Conservation (phyloP, 345 rosid species). For the Hirschfeldia incana region DNA sequence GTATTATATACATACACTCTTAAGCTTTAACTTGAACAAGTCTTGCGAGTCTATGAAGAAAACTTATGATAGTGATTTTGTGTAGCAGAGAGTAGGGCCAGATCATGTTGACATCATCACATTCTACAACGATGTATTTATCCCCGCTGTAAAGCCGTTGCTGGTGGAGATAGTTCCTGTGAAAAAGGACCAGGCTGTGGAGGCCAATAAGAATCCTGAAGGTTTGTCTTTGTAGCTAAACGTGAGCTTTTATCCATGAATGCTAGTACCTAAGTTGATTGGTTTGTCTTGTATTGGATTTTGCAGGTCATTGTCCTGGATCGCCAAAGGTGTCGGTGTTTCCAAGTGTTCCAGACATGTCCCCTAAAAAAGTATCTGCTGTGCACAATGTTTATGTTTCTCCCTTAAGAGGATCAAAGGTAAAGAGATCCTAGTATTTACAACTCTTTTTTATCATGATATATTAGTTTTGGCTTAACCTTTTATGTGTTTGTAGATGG, state of each 20-base stretch:
- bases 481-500: constrained; percentile 60
- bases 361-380: constrained; percentile 91
- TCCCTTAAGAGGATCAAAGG: constrained; percentile 95
- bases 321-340: constrained; percentile 63
- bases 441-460: neutral
- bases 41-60: constrained; percentile 15
- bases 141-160: constrained; percentile 81
- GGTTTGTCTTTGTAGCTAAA: constrained; percentile 32
- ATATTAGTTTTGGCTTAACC: neutral
- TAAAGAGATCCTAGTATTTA: constrained; percentile 30
- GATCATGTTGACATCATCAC: constrained; percentile 91
- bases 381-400: constrained; percentile 90
- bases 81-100: constrained; percentile 71
- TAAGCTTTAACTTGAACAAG: neutral
- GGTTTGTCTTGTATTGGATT: constrained; percentile 20
- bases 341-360: constrained; percentile 94
- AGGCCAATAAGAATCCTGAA: constrained; percentile 55
- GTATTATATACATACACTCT: constrained; percentile 15
- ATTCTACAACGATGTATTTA: constrained; percentile 86
- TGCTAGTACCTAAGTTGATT: neutral
- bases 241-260: constrained; percentile 12
- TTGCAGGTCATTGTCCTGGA: constrained; percentile 76
- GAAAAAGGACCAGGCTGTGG: constrained; percentile 48
- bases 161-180: constrained; percentile 80
- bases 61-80: constrained; percentile 28